Evolutionary conservation across 2,329 filamentous ascomycete genomes (phyloP).

Genomic region (Trichoderma sp.): DNA sequence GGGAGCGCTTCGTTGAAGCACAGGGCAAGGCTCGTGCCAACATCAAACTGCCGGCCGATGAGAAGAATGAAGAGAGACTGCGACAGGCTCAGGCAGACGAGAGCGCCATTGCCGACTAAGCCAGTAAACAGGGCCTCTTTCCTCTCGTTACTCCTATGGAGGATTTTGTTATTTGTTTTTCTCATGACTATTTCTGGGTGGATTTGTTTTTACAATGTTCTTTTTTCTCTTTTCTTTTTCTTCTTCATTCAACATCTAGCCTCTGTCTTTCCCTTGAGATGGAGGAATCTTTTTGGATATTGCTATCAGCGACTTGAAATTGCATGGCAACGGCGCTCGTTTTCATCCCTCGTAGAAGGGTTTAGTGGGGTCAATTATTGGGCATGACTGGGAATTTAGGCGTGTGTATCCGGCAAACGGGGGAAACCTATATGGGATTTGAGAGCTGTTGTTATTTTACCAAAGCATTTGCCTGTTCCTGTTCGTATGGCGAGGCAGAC

Average conservation of each 20-base stretch:
- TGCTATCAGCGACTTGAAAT: constrained; percentile 9
- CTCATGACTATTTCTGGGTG: background rate
- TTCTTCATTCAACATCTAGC: background rate
- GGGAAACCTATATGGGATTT: background rate
- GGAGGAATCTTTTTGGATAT: constrained; percentile 3
- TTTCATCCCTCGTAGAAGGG: constrained; percentile 15
- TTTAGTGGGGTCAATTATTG: constrained; percentile 17
- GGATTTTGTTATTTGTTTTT: background rate
- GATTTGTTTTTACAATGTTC: background rate
- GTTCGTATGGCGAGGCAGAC: background rate
- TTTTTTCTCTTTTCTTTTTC: background rate
- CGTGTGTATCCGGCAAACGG: constrained; percentile 18
- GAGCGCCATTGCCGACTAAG: constrained; percentile 42
- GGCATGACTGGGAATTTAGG: constrained; percentile 21
- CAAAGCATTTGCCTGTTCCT: background rate
- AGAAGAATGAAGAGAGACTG: constrained; percentile 26
- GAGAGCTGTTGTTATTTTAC: background rate
- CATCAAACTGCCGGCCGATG: constrained; percentile 34
- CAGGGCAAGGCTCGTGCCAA: constrained; percentile 59
- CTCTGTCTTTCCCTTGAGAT: background rate
- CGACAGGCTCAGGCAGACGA: constrained; percentile 33
- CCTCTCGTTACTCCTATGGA: background rate
- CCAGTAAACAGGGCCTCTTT: background rate
- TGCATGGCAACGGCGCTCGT: constrained; percentile 29
- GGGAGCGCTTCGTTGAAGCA: constrained; percentile 60